Evolutionary conservation across 2,329 filamentous ascomycete species (phyloP).

Genomic region (Aspergillus jensenii): DNA sequence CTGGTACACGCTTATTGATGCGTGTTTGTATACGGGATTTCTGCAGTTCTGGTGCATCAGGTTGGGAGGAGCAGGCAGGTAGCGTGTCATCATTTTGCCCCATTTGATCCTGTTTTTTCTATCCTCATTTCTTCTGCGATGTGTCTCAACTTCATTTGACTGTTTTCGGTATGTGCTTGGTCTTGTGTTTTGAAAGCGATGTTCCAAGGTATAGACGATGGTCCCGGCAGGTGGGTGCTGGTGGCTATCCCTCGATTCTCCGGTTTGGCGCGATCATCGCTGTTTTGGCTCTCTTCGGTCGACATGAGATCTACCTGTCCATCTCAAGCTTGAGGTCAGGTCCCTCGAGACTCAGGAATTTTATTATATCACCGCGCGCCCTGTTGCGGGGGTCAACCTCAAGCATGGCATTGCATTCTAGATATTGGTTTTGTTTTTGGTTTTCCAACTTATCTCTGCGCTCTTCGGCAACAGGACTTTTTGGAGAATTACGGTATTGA

Average conservation of each 20-base stretch:
- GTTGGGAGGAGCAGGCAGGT: slow-evolving; percentile 45
- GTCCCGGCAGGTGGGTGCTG: slow-evolving; percentile 19
- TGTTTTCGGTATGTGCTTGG: slow-evolving; percentile 27
- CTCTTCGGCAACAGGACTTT: slow-evolving; percentile 36
- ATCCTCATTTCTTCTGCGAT: slow-evolving; percentile 20
- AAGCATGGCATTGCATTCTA: slow-evolving; percentile 26
- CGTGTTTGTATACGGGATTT: slow-evolving; percentile 45
- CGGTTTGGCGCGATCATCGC: slow-evolving; percentile 12
- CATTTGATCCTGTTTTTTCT: slow-evolving; percentile 21
- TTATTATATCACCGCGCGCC: slow-evolving; percentile 13
- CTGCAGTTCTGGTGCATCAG: slow-evolving; percentile 44
- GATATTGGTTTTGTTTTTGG: slow-evolving; percentile 20
- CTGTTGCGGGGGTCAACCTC: slow-evolving; percentile 14
- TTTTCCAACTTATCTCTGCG: slow-evolving; percentile 29
- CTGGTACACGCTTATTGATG: slow-evolving; percentile 41
- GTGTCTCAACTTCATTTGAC: slow-evolving; percentile 24
- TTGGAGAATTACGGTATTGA: slow-evolving; percentile 42
- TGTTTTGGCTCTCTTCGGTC: slow-evolving; percentile 14
- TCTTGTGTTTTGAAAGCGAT: slow-evolving; percentile 25
- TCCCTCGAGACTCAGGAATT: neutral
- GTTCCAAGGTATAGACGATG: slow-evolving; percentile 25
- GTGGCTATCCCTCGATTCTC: slow-evolving; percentile 20
- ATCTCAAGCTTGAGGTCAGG: slow-evolving; percentile 12
- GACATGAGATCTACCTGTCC: slow-evolving; percentile 14
- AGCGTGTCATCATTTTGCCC: slow-evolving; percentile 41